These are phyloP conservation scores for Escallonia rubra DNA, from an alignment of 129 eudicot species.

Conservation along the genomic window DNA sequence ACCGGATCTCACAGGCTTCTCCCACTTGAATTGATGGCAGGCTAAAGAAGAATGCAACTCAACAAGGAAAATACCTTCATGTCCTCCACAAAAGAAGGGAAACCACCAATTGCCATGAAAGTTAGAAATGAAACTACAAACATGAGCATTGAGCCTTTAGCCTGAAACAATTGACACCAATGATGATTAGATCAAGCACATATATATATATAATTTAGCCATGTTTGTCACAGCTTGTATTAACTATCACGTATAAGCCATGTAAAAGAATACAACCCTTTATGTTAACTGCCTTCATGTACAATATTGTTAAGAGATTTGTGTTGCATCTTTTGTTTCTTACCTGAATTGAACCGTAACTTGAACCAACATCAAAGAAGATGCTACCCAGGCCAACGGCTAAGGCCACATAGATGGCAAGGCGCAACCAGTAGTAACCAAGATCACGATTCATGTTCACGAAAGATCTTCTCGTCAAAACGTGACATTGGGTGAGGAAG, in stretches of 20 bases:
- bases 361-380: constrained; percentile 3
- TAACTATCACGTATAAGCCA: neutral
- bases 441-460: constrained; percentile 19
- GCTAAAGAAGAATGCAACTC: too few species aligned
- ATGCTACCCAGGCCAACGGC: constrained; percentile 5
- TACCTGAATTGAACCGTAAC: constrained; percentile 16
- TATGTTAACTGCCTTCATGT: neutral
- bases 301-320: neutral
- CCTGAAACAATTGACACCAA: neutral
- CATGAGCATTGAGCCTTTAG: neutral
- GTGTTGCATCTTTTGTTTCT: neutral
- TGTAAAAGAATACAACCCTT: neutral
- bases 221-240: neutral
- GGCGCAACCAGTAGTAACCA: constrained; percentile 17
- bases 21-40: neutral
- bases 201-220: neutral
- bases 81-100: constrained; percentile 20
- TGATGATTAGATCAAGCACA: neutral
- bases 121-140: neutral
- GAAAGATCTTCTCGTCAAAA: constrained; percentile 11
- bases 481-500: constrained; percentile 4
- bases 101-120: constrained; percentile 10
- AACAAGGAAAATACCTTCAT: constrained; percentile 6
- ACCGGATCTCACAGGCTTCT: neutral
- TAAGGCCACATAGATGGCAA: neutral